Percentiles rank a stretch among this genome's conserved stretches.
phyloP scores from a whole-genome alignment of 768 basidiomycete species.

The Amanita phalloides region DNA sequence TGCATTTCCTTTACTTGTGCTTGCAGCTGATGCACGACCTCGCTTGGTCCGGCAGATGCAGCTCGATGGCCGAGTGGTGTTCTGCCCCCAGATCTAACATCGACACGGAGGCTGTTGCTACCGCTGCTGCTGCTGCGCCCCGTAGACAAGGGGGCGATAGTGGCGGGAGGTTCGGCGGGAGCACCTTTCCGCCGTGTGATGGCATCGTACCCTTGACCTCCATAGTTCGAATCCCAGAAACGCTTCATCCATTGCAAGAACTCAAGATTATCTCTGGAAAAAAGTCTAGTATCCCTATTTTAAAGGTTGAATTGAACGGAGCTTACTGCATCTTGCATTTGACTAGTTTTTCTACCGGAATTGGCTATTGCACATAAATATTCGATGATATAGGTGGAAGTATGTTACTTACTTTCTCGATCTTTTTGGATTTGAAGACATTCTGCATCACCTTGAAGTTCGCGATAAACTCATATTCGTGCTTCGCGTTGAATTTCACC shows the following conservation, averaged over 20 bases:
- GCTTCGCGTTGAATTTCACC: slow-evolving; percentile 94
- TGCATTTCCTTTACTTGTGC: slow-evolving; percentile 76
- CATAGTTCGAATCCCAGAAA: slow-evolving; percentile 90
- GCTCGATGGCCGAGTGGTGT: slow-evolving; percentile 63
- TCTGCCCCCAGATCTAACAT: slow-evolving; percentile 47
- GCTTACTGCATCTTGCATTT: slow-evolving; percentile 99
- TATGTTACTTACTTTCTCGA: slow-evolving; percentile 68
- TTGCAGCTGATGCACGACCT: slow-evolving; percentile 58
- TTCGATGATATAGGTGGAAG: neutral
- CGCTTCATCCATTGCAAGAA: slow-evolving; percentile 97
- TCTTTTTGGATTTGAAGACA: slow-evolving; percentile 81
- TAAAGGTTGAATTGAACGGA: neutral
- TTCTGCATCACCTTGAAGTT: slow-evolving; percentile 97
- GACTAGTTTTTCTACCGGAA: slow-evolving; percentile 87
- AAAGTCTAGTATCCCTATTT: neutral
- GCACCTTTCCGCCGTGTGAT: slow-evolving; percentile 72
- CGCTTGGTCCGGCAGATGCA: slow-evolving; percentile 55
- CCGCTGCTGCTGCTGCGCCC: slow-evolving; percentile 23
- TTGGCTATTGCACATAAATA: slow-evolving; percentile 46
- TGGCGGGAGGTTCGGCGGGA: slow-evolving; percentile 66
- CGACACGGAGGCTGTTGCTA: slow-evolving; percentile 13
- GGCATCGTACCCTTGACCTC: slow-evolving; percentile 82
- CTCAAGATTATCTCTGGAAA: slow-evolving; percentile 84
- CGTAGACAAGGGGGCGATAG: slow-evolving; percentile 56
- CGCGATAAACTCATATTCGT: slow-evolving; percentile 90